Percentiles rank a stretch among this genome's conserved stretches.
Conservation (phyloP, 805 yeast genomes). For the Middelhovenomyces tepae region DNA sequence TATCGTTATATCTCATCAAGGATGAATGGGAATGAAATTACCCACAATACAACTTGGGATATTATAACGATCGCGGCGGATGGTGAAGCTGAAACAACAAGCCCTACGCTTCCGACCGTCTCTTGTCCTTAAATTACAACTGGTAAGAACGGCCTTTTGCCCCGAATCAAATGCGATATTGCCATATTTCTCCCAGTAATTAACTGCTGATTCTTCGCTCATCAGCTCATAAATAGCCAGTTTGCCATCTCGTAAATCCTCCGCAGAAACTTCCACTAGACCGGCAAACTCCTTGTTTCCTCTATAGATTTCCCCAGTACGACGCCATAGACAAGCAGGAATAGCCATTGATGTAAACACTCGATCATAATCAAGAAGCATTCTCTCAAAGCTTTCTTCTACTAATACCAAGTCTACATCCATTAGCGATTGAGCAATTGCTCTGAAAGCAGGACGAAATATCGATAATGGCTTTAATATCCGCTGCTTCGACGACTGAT, state of each 20-base stretch:
- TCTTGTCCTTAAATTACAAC: constrained; percentile 76
- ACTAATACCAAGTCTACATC: constrained; percentile 88
- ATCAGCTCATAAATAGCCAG: constrained; percentile 86
- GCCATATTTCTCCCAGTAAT: constrained; percentile 96
- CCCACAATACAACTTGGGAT: constrained; percentile 96
- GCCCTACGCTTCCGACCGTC: constrained; percentile 73
- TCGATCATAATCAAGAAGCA: constrained; percentile 86
- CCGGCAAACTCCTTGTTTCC: constrained; percentile 96
- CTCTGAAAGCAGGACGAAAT: constrained; percentile 87
- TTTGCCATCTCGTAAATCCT: constrained; percentile 85
- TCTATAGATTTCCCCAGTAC: constrained; percentile 92
- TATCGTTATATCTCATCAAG: constrained; percentile 12
- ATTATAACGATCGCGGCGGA: constrained; percentile 83
- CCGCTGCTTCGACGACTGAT: constrained; percentile 69
- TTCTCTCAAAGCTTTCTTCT: constrained; percentile 88
- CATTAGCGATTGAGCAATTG: constrained; percentile 80
- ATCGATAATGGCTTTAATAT: constrained; percentile 77
- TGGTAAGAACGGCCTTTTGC: constrained; percentile 88
- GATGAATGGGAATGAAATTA: constrained; percentile 74
- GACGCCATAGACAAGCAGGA: constrained; percentile 95
- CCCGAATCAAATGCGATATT: constrained; percentile 94
- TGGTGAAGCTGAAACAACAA: constrained; percentile 92
- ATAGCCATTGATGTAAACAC: constrained; percentile 96
- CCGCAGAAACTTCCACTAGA: constrained; percentile 79
- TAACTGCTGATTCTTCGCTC: constrained; percentile 94